Conservation (phyloP, 2,329 filamentous ascomycete species). For the Beauveria asiatica region DNA sequence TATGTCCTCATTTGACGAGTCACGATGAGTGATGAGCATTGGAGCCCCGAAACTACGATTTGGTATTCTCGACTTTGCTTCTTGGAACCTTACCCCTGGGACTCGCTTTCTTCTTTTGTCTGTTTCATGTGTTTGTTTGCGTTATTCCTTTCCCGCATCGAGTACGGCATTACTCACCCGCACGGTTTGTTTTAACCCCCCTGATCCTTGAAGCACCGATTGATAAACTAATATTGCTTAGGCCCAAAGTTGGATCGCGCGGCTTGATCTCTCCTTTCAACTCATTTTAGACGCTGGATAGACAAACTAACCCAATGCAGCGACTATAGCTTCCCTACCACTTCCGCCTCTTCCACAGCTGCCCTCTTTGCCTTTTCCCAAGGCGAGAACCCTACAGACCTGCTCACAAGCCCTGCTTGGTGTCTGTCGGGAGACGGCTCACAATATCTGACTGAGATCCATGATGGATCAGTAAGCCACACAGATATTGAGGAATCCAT, state of each 20-base stretch:
- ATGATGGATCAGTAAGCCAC: slow-evolving; percentile 39
- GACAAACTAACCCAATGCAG: slow-evolving; percentile 50
- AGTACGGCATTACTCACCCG: slow-evolving; percentile 1
- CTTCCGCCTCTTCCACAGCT: slow-evolving; percentile 39
- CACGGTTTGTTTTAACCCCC: slow-evolving; percentile 20
- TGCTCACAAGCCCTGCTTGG: slow-evolving; percentile 47
- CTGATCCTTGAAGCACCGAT: not conserved
- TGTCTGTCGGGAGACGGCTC: slow-evolving; percentile 47
- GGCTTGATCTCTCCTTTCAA: slow-evolving; percentile 25
- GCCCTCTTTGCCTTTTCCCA: slow-evolving; percentile 52
- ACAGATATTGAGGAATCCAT: slow-evolving; percentile 48
- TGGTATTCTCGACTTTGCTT: not conserved
- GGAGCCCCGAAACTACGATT: not conserved
- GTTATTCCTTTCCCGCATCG: not conserved
- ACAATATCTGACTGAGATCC: slow-evolving; percentile 51
- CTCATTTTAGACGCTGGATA: slow-evolving; percentile 31
- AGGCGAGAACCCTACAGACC: slow-evolving; percentile 50
- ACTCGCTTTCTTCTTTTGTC: not conserved
- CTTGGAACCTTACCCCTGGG: not conserved
- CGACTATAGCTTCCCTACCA: slow-evolving; percentile 48
- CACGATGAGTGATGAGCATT: not conserved
- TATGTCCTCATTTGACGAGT: not conserved
- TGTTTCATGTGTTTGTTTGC: not conserved
- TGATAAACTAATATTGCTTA: slow-evolving; percentile 19
- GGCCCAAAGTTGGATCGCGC: slow-evolving; percentile 50